Percentiles rank a stretch among this genome's conserved stretches.
phyloP scores from a whole-genome alignment of 2,329 filamentous ascomycete species.

The Penicillium sp. region DNA sequence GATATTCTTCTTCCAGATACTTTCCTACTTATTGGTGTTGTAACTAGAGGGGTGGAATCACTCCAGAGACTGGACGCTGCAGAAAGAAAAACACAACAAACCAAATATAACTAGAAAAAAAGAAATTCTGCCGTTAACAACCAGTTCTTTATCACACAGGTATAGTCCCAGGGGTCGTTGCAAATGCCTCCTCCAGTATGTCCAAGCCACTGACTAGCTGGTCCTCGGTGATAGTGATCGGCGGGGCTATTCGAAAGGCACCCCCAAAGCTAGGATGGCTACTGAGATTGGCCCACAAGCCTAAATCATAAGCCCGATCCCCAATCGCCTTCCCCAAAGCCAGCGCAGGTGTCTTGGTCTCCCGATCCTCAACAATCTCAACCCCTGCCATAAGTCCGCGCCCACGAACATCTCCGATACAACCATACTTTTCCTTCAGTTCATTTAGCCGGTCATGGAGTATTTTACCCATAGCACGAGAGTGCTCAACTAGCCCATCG shows the following conservation, averaged over 20 bases:
- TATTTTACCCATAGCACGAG: slow-evolving; percentile 45
- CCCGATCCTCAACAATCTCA: slow-evolving; percentile 55
- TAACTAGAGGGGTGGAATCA: background rate
- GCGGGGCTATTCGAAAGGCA: slow-evolving; percentile 59
- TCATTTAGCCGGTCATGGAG: slow-evolving; percentile 49
- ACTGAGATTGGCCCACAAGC: slow-evolving; percentile 58
- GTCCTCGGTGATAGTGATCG: slow-evolving; percentile 55
- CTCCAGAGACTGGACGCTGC: background rate
- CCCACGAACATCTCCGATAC: slow-evolving; percentile 61
- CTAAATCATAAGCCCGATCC: slow-evolving; percentile 50
- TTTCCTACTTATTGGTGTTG: too few relatives aligned
- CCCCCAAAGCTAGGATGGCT: slow-evolving; percentile 56
- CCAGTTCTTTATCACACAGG: background rate
- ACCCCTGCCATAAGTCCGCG: slow-evolving; percentile 58
- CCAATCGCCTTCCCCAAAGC: slow-evolving; percentile 51
- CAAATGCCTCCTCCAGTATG: slow-evolving; percentile 59
- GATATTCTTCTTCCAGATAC: background rate
- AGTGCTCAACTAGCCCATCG: slow-evolving; percentile 52
- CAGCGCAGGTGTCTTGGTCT: slow-evolving; percentile 48
- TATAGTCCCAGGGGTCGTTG: slow-evolving; percentile 1
- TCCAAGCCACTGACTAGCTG: slow-evolving; percentile 52
- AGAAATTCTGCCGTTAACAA: background rate
- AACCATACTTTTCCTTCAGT: slow-evolving; percentile 53
- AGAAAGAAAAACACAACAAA: background rate
- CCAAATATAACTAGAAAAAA: background rate